Evolutionary conservation across 805 yeast species (phyloP), one percentile per base, ranked within the genome.

Genomic region (Lachancea thermotolerans): DNA sequence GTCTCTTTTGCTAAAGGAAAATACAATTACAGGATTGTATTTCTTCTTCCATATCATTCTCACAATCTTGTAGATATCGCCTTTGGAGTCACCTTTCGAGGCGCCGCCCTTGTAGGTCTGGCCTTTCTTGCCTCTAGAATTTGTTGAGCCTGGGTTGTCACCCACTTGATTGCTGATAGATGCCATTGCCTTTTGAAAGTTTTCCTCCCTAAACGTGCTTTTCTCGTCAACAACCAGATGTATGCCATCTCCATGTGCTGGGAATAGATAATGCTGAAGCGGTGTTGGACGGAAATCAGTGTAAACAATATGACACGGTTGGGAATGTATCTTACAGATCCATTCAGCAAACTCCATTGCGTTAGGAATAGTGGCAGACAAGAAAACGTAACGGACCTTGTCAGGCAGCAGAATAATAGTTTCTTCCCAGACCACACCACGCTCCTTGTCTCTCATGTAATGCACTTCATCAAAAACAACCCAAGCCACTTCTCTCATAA

Each of bases 381-480:
- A 69, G 58, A 91, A 86, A 2, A 91, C 96, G 59, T 90, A 88
- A 53, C 85, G 91, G 14, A 93, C 97, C 71, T 90, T 90, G 57
- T 95, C 97, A 3, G 99, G 99, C 36, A 93, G 73, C 61, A 93
- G 71, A 47, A 93, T 93, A 53, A 93, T 91, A 12, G 98, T 91
- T 67, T 93, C 99, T 69, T 93, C 99, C 99, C 99, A 93, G 31
- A 93, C 99, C 43, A 93, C 99, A 65, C 99, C 99, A 69, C 99
- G 81, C 54, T 89, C 93, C 56, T 88, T 84, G 65, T 93, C 99
- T 69, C 97, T 82, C 95, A 93, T 93, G 67, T 93, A 93, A 69
- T 93, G 99, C 38, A 93, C 96, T 65, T 93, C 99, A 67, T 93
- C 99, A 54, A 93, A 93, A 34, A 93, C 81, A 41, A 93, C 99